Evolutionary conservation across 441 rosid species (phyloP).

Genomic region (Adansonia rubrostipa): DNA sequence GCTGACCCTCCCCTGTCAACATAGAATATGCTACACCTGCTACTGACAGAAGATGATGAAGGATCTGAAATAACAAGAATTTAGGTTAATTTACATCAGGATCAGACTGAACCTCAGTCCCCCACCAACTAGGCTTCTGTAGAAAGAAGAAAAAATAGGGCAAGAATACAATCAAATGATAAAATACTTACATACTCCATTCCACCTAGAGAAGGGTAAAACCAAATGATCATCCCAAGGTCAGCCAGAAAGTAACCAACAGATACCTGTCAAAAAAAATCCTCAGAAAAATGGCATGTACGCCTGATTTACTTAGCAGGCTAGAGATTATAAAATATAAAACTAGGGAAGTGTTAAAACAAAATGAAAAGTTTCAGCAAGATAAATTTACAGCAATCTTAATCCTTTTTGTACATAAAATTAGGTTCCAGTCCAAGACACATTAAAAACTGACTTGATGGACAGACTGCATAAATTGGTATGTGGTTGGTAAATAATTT

Average conservation of each 20-base stretch:
- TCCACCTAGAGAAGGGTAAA: slow-evolving; percentile 73
- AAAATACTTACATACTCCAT: slow-evolving; percentile 63
- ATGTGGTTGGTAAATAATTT: neutral
- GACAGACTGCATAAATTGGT: neutral
- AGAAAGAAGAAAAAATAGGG: neutral
- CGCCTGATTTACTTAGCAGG: neutral
- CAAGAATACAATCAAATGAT: neutral
- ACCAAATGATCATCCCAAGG: slow-evolving; percentile 65
- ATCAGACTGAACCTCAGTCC: neutral
- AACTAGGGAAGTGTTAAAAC: neutral
- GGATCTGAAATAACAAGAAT: slow-evolving; percentile 16
- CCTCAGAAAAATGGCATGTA: neutral
- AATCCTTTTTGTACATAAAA: neutral
- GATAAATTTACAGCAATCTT: neutral
- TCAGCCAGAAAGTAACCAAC: slow-evolving; percentile 72
- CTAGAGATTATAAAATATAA: neutral
- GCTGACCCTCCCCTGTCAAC: slow-evolving; percentile 32
- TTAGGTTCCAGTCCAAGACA: neutral
- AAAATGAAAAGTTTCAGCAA: neutral
- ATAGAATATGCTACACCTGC: slow-evolving; percentile 28
- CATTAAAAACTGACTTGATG: neutral
- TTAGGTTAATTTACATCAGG: slow-evolving; percentile 8
- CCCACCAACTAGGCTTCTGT: neutral
- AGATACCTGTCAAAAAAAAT: slow-evolving; percentile 51
- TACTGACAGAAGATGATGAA: slow-evolving; percentile 30